Evolutionary conservation across 345 rosid genomes (phyloP).

Genomic region (Odontarrhena argentea): DNA sequence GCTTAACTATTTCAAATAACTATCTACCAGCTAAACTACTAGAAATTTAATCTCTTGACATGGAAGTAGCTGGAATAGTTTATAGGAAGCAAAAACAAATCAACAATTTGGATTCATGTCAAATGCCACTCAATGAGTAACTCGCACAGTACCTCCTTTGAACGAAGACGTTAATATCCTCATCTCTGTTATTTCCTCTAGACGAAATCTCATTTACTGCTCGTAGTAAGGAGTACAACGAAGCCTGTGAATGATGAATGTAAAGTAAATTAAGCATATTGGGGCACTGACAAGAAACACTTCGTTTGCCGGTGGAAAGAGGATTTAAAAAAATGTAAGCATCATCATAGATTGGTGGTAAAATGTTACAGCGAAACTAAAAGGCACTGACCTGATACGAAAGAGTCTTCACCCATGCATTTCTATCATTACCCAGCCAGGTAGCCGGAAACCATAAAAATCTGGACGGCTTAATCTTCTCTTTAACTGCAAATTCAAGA

Average conservation of each 20-base stretch:
- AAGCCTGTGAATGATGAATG: conserved; percentile 62
- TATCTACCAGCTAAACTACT: not conserved
- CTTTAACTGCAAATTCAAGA: conserved; percentile 75
- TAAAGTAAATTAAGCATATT: conserved; percentile 32
- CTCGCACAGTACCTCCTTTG: conserved; percentile 67
- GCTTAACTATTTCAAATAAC: conserved; percentile 11
- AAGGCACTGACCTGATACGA: conserved; percentile 76
- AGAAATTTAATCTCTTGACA: not conserved
- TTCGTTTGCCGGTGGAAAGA: not conserved
- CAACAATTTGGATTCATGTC: conserved; percentile 26
- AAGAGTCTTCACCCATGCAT: conserved; percentile 77
- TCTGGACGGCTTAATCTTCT: conserved; percentile 55
- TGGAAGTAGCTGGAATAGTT: not conserved
- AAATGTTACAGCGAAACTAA: not conserved
- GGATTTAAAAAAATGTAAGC: not conserved
- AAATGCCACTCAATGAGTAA: conserved; percentile 29
- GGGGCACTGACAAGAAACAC: conserved; percentile 16
- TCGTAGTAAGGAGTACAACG: conserved; percentile 80
- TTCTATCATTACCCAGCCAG: conserved; percentile 79
- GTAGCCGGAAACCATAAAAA: conserved; percentile 76
- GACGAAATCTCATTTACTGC: conserved; percentile 88
- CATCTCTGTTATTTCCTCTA: conserved; percentile 74
- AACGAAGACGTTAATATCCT: conserved; percentile 69
- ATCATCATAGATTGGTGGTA: not conserved
- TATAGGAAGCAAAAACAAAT: not conserved